Evolutionary conservation across 2,329 filamentous ascomycete species (phyloP).

Genomic region (Fusarium sororula): DNA sequence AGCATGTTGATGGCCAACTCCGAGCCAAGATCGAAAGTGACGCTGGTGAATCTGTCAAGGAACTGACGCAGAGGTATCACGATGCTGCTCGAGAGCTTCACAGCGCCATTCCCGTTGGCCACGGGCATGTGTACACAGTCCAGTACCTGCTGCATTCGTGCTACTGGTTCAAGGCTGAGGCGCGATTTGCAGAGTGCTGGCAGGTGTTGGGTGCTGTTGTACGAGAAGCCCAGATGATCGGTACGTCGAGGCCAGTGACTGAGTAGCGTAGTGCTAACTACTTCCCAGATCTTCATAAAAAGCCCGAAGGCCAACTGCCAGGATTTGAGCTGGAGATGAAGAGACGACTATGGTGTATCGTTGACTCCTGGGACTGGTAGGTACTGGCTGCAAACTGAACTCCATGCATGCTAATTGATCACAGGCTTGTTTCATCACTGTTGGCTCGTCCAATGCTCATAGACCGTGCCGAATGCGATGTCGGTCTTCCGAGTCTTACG

Average conservation of each 20-base stretch:
- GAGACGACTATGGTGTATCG: slow-evolving; percentile 14
- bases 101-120: slow-evolving; percentile 15
- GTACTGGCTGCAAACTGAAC: accelerated
- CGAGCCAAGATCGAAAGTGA: neutral
- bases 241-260: neutral
- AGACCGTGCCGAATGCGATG: slow-evolving; percentile 11
- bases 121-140: slow-evolving; percentile 10
- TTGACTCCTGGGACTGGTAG: slow-evolving; percentile 24
- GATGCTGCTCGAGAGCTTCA: slow-evolving; percentile 20
- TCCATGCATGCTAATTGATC: neutral
- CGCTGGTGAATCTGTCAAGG: slow-evolving; percentile 2
- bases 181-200: slow-evolving; percentile 21
- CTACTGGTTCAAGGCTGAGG: slow-evolving; percentile 23
- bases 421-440: slow-evolving; percentile 6
- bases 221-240: slow-evolving; percentile 21
- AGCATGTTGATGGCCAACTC: slow-evolving; percentile 14
- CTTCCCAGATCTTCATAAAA: slow-evolving; percentile 10
- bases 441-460: slow-evolving; percentile 23
- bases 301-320: neutral
- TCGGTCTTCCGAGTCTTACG: slow-evolving; percentile 5
- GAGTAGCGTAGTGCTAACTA: accelerated
- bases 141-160: slow-evolving; percentile 16
- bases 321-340: slow-evolving; percentile 23
- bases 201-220: slow-evolving; percentile 12
- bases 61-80: slow-evolving; percentile 8